A percentile compares a stretch with the other conserved stretches of the same genome.
Conservation (phyloP, 2,329 filamentous ascomycete species). For the Westerdykella ornata region DNA sequence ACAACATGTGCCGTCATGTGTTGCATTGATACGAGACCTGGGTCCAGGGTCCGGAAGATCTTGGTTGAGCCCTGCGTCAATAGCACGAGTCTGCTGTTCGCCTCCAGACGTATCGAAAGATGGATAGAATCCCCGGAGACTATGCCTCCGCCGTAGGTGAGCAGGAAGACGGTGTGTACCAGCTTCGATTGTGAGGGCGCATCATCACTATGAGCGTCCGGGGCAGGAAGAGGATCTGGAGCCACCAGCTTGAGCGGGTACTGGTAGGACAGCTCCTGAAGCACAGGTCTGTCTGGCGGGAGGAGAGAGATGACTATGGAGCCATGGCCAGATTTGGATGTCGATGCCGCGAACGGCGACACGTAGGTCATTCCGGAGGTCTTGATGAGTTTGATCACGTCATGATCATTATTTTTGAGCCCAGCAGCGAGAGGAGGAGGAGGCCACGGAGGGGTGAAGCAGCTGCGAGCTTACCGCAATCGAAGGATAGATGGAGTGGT, state of each 20-base stretch:
- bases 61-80: constrained; percentile 78
- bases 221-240: constrained; percentile 58
- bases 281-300: constrained; percentile 62
- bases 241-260: constrained; percentile 94
- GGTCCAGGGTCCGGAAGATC: constrained; percentile 72
- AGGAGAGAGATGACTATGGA: constrained; percentile 66
- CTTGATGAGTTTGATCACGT: constrained; percentile 4
- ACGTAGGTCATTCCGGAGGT: constrained; percentile 24
- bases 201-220: constrained; percentile 29
- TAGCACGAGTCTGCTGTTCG: constrained; percentile 57
- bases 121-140: constrained; percentile 79
- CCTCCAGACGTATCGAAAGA: constrained; percentile 60
- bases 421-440: no score
- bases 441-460: no score
- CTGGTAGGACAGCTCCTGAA: constrained; percentile 74
- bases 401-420: neutral
- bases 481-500: no score
- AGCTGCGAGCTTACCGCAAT: no score
- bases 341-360: constrained; percentile 71
- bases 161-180: constrained; percentile 71
- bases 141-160: constrained; percentile 91
- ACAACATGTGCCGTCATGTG: constrained; percentile 45
- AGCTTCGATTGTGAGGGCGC: constrained; percentile 41
- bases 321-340: constrained; percentile 70
- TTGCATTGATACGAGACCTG: constrained; percentile 43